Percentiles rank a stretch among this genome's conserved stretches.
Evolutionary conservation across 257 asterid genomes (phyloP).

Genomic region (Solanum megistacrolobum): DNA sequence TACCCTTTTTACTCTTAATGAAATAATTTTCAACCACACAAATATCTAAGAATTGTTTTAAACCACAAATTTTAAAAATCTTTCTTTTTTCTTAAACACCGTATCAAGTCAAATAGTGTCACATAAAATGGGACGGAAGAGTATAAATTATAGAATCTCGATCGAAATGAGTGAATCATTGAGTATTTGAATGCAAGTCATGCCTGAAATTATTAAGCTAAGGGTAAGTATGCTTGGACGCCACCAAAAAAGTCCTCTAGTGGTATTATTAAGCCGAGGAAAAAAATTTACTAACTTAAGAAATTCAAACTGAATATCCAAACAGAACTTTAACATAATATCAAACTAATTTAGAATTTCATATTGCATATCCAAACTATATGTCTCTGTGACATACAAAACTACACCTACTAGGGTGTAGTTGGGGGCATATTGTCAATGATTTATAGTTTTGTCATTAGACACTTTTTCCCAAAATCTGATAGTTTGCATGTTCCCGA

Average conservation of each 20-base stretch:
- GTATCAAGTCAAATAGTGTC: no score
- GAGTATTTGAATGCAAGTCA: not conserved
- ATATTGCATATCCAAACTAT: not conserved
- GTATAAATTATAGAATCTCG: no score
- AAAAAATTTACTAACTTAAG: no score
- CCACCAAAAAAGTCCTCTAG: not conserved
- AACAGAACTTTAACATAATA: accelerated
- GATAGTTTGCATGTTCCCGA: slow-evolving; percentile 96
- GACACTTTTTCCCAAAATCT: slow-evolving; percentile 42
- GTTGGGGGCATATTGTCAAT: not conserved
- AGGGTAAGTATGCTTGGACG: not conserved
- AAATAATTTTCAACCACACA: no score
- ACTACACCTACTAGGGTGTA: not conserved
- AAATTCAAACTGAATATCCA: no score
- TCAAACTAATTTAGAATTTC: not conserved
- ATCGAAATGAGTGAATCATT: not conserved
- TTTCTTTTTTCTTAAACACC: no score
- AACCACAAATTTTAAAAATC: no score
- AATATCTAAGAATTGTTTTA: no score
- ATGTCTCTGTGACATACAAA: no score
- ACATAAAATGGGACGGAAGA: no score
- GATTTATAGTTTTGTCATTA: slow-evolving; percentile 32
- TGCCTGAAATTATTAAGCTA: not conserved
- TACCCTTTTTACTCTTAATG: no score
- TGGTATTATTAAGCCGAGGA: not conserved